A percentile compares a stretch with the other conserved stretches of the same genome.
Evolutionary conservation across 2,329 filamentous ascomycete genomes (phyloP).

Genomic region (Huntiella decipiens): DNA sequence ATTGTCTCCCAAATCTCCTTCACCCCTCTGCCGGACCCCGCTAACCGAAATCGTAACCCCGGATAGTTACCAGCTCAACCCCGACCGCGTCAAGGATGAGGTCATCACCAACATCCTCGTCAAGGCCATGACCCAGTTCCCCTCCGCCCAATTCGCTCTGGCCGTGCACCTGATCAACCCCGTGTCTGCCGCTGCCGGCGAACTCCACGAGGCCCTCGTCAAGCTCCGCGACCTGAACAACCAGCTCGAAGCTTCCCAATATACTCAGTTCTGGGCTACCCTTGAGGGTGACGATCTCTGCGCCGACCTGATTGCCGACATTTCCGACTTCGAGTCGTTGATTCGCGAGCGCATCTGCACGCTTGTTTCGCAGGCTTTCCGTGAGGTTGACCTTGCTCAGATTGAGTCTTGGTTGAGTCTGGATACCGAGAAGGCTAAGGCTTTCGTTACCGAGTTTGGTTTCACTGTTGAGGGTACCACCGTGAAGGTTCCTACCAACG

Average conservation of each 20-base stretch:
- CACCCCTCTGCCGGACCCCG: not conserved
- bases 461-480: constrained; percentile 57
- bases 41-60: not conserved
- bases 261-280: constrained; percentile 80
- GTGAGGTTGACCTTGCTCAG: constrained; percentile 48
- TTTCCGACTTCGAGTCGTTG: constrained; percentile 84
- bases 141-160: constrained; percentile 84
- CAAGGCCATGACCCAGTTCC: constrained; percentile 94
- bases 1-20: constrained; percentile 77
- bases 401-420: constrained; percentile 63
- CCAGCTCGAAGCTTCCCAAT: constrained; percentile 78
- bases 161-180: constrained; percentile 85
- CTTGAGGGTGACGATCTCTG: constrained; percentile 89
- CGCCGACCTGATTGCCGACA: constrained; percentile 86
- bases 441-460: constrained; percentile 68
- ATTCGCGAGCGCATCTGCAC: constrained; percentile 79
- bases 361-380: constrained; percentile 64
- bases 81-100: constrained; percentile 89
- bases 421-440: constrained; percentile 45
- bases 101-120: constrained; percentile 97
- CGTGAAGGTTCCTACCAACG: constrained; percentile 72
- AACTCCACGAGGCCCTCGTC: constrained; percentile 75
- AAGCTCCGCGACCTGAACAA: constrained; percentile 73
- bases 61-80: constrained; percentile 97
- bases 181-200: constrained; percentile 43